Evolutionary conservation across 352 stramenopile genomes (phyloP).

Genomic region (Pythium pyrilobum): DNA sequence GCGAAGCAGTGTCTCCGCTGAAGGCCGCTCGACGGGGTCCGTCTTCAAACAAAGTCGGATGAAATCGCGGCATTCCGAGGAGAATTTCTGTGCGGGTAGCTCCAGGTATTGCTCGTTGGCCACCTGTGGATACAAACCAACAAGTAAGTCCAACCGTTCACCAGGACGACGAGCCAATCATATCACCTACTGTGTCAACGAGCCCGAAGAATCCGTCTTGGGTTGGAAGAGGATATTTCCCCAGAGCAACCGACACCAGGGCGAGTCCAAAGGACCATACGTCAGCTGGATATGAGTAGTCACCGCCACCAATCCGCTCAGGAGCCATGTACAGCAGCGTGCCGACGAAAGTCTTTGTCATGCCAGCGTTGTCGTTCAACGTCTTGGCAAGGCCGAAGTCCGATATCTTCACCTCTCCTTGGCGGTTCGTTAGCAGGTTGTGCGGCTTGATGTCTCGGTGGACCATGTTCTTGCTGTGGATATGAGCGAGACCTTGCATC

Average conservation of each 20-base stretch:
- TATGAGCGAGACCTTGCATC: constrained; percentile 75
- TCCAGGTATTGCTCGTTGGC: constrained; percentile 73
- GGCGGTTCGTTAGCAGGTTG: constrained; percentile 85
- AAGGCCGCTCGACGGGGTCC: constrained; percentile 55
- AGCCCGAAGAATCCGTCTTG: constrained; percentile 87
- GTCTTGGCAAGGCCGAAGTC: constrained; percentile 84
- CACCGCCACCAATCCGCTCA: constrained; percentile 88
- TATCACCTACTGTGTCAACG: constrained; percentile 65
- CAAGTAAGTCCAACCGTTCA: not conserved
- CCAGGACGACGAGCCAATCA: not conserved
- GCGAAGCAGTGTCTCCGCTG: constrained; percentile 54
- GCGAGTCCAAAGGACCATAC: constrained; percentile 83
- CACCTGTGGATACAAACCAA: constrained; percentile 31
- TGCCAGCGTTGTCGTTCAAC: constrained; percentile 63
- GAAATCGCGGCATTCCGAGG: constrained; percentile 64
- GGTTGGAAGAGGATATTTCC: constrained; percentile 78
- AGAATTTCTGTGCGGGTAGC: constrained; percentile 58
- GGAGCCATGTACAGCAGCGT: constrained; percentile 94
- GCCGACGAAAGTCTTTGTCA: constrained; percentile 91
- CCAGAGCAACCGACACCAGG: constrained; percentile 73
- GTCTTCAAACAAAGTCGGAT: constrained; percentile 66
- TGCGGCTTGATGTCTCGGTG: constrained; percentile 92
- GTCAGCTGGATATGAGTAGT: constrained; percentile 89
- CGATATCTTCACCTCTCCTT: constrained; percentile 86
- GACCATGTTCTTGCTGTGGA: constrained; percentile 86